Evolutionary conservation across 306 rosid genomes (phyloP), one percentile per base, ranked within the genome.

Genomic region (Sindora glabra): DNA sequence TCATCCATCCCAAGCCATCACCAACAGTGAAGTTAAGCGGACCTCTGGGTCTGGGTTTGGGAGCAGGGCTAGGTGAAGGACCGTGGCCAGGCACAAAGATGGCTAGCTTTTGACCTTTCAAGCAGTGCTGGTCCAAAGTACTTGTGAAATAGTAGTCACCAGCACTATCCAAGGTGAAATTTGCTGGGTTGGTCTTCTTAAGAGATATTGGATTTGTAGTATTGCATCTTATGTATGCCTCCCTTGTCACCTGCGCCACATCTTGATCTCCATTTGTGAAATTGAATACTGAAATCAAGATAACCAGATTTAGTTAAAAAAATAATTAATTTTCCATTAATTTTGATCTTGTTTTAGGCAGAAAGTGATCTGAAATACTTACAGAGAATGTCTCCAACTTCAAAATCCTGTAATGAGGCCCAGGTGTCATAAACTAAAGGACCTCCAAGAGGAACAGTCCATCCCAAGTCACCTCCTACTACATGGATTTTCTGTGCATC

Each of bases 71-170:
- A 0, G 84, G 77, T 42, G 63, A n/a, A 2, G 73, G 79, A 42
- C 68, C 78, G 6, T 77, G 38, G 53, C 63, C 50, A 17, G 65
- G 60, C 8, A 82, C 84, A 63, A 68, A 41, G 38, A 78, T 39
- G 54, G 74, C 69, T 23, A 82, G 69, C 69, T 27, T 75, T 46
- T 82, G 84, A 26, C 88, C 88, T 36, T 3, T 3, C 8, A 12
- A 0, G 38, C 88, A 82, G 68, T 72, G 65, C 3, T 21, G 21
- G 48, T 74, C 72, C 48, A 70, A 46, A 53, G 89, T 79, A 39
- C 79, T 67, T 14, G 72, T 83, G 82, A 83, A 83, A 48, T 64
- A 83, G 77, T 65, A 77, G 16, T 44, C 71, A 5, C 84, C 90
- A 7, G 27, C 44, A 5, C 51, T 18, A 15, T 77, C 61, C 65